A percentile compares a stretch with the other conserved stretches of the same genome.
Conservation (phyloP, 78 protist species). For the Protostelium mycophagum region DNA sequence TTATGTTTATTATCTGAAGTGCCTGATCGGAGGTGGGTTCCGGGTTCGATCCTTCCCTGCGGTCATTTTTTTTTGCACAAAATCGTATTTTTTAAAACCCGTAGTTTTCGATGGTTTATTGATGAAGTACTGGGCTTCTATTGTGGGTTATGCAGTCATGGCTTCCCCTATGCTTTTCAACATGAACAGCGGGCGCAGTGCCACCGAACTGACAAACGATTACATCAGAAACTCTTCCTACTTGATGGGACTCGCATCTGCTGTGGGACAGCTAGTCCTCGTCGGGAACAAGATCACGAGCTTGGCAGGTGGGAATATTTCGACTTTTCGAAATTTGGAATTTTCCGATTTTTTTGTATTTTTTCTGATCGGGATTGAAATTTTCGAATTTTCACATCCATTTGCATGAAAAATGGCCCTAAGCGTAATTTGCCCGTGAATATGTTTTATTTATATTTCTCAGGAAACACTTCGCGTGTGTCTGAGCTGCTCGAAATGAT, state of each 20-base stretch:
- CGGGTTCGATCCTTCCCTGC: too few relatives aligned
- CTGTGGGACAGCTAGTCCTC: constrained; percentile 57
- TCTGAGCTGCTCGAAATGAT: constrained; percentile 63
- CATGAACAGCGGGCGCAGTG: constrained; percentile 31
- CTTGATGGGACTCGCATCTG: constrained; percentile 61
- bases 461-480: constrained; percentile 57
- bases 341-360: neutral
- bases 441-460: too few relatives aligned
- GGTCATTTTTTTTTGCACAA: neutral
- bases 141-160: constrained; percentile 74
- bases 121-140: constrained; percentile 73
- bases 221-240: constrained; percentile 53
- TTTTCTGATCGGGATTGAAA: too few relatives aligned
- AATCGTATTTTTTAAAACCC: neutral
- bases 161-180: constrained; percentile 60
- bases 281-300: constrained; percentile 57
- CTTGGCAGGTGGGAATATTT: constrained; percentile 49
- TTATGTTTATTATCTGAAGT: constrained; percentile 51
- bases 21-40: constrained; percentile 37
- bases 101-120: constrained; percentile 64
- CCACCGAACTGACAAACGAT: constrained; percentile 65
- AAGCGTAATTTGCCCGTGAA: too few relatives aligned
- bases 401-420: too few relatives aligned
- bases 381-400: too few relatives aligned
- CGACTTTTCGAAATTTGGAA: neutral